Conservation (phyloP, 257 asterid genomes). For the Capsicum baccatum region DNA sequence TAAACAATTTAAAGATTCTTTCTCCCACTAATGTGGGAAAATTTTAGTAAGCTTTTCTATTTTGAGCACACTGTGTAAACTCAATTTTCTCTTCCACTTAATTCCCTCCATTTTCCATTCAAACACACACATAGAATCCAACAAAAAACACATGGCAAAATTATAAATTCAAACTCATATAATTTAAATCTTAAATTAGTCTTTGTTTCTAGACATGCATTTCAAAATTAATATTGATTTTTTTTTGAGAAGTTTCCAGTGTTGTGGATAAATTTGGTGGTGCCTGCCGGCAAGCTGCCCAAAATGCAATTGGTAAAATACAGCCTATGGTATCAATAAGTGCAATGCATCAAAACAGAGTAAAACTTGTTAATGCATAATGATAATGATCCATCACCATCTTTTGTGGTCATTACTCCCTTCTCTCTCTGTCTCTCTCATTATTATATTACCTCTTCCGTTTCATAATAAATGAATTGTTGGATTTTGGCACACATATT, state of each 20-base stretch:
- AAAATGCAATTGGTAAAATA: slow-evolving; percentile 22
- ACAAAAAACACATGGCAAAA: background rate
- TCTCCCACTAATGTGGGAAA: too few relatives aligned
- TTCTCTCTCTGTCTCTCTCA: background rate
- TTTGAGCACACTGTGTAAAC: too few relatives aligned
- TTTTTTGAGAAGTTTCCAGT: slow-evolving; percentile 6
- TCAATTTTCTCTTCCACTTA: too few relatives aligned
- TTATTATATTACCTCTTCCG: background rate
- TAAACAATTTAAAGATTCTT: too few relatives aligned
- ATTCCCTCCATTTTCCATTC: too few relatives aligned
- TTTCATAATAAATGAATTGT: background rate
- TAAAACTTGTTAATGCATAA: background rate
- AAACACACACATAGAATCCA: too few relatives aligned
- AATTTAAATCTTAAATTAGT: background rate
- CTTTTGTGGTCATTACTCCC: slow-evolving; percentile 29
- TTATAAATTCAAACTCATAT: background rate
- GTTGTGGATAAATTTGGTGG: slow-evolving; percentile 17
- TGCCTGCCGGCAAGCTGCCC: slow-evolving; percentile 16
- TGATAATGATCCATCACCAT: slow-evolving; percentile 34
- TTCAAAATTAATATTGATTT: background rate
- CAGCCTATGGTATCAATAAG: slow-evolving; percentile 22
- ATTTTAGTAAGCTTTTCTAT: too few relatives aligned
- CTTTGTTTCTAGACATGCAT: accelerated
- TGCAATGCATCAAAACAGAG: slow-evolving; percentile 29
- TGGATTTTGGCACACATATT: too few relatives aligned